A percentile compares a stretch with the other conserved stretches of the same genome.
phyloP scores from a whole-genome alignment of 495 filamentous ascomycete genomes.

The Tetracladium marchalianum region DNA sequence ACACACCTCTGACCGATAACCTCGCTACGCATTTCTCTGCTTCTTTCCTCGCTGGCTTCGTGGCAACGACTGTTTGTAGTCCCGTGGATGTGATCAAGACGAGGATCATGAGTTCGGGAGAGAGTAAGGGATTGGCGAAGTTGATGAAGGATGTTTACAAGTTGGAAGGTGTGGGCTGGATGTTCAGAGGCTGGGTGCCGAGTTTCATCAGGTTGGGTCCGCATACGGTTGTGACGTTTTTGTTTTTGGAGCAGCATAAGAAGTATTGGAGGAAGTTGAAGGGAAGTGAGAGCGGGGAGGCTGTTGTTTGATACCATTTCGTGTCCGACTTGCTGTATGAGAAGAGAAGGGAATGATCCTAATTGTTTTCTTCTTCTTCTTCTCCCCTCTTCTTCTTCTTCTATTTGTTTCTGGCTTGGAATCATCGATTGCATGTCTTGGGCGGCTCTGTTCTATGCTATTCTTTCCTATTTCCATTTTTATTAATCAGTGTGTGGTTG shows the following conservation, averaged over 20 bases:
- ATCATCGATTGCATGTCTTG: not conserved
- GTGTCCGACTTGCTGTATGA: not conserved
- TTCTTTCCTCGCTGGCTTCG: constrained; percentile 78
- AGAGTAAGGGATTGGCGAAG: constrained; percentile 45
- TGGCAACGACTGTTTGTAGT: constrained; percentile 89
- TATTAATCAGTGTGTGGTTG: too few relatives aligned
- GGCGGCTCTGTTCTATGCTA: too few relatives aligned
- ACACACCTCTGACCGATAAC: constrained; percentile 63
- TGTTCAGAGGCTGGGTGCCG: constrained; percentile 96
- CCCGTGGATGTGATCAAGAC: constrained; percentile 98
- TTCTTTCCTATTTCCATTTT: too few relatives aligned
- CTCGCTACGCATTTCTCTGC: constrained; percentile 80
- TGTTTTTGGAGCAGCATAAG: constrained; percentile 91
- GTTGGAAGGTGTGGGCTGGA: constrained; percentile 76
- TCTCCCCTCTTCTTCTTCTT: too few relatives aligned
- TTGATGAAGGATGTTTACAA: constrained; percentile 59
- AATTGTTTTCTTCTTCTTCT: too few relatives aligned
- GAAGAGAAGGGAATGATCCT: not conserved
- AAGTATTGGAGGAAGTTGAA: constrained; percentile 48
- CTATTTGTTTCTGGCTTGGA: too few relatives aligned
- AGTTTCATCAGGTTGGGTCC: constrained; percentile 84
- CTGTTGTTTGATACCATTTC: constrained; percentile 3
- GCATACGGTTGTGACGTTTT: constrained; percentile 90
- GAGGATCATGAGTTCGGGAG: constrained; percentile 72
- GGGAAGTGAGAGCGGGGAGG: constrained; percentile 27